Evolutionary conservation across 2,329 filamentous ascomycete genomes (phyloP), one percentile per base, ranked within the genome.

Genomic region (Aspergillus calidoustus): DNA sequence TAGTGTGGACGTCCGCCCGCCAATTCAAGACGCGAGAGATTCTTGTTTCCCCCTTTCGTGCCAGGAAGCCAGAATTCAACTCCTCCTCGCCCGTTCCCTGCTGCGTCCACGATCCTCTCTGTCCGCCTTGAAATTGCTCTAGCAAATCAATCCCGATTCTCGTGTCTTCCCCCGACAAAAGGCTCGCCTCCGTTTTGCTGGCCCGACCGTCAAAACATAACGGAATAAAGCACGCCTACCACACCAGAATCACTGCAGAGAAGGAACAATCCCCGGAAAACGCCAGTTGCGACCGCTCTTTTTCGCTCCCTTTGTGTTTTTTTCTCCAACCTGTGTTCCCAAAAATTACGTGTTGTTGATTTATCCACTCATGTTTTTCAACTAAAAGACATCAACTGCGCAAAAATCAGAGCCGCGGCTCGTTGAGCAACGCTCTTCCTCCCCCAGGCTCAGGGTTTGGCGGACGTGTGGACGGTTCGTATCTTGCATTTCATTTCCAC

Each of bases 381-480:
- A 74, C 67, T 79, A 79, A 69, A 74, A 74, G 70, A 70, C 66
- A 60, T 61, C 66, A 64, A 55, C 68, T 65, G 69, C 68, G 62
- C 66, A 63, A 64, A 73, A 66, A 59, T 65, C 62, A 72, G 76
- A 77, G 76, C 74, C 68, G 67, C 72, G 72, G 77, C 76, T 79
- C 75, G 66, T 69, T 68, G 75, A 76, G 75, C 75, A 74, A 68
- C 72, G 74, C 75, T 77, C 71, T 71, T 64, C 66, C 59, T 57
- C 67, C 63, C 69, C 75, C 72, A 75, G 76, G 70, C 71, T 77
- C 72, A 75, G 76, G 74, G 70, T 68, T 66, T 74, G 72, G 74
- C 65, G 75, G 74, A 75, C 73, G 69, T 69, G 75, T 79, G 76
- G 77, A 79, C 76, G 76, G 76, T 78, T 72, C 69, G 76, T 76